phyloP scores from a whole-genome alignment of 371 early-diverging fungal genomes.

The Mucor ambiguus region DNA sequence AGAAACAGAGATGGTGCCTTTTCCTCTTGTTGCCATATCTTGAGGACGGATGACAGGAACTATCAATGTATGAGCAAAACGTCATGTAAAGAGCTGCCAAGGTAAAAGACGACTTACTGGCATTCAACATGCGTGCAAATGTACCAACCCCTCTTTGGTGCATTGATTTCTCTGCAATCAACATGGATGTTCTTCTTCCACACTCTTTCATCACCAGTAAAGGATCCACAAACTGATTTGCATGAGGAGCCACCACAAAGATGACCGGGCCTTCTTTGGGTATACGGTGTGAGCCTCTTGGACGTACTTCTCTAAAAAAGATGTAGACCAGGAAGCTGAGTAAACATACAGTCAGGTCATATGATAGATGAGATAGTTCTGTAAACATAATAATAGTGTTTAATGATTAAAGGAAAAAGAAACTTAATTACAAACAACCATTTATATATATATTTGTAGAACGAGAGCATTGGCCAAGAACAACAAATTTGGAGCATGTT shows the following conservation, averaged over 20 bases:
- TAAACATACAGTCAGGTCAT: constrained; percentile 58
- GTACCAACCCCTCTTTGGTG: constrained; percentile 78
- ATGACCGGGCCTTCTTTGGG: constrained; percentile 87
- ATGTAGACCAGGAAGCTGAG: constrained; percentile 64
- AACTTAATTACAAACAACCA: neutral
- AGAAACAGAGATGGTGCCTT: constrained; percentile 67
- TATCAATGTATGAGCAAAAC: neutral
- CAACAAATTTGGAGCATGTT: neutral
- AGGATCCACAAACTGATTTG: constrained; percentile 96
- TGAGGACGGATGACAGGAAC: constrained; percentile 92
- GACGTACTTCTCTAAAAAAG: constrained; percentile 87
- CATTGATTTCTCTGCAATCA: constrained; percentile 88
- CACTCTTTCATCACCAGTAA: constrained; percentile 78
- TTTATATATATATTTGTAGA: neutral
- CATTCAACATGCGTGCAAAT: constrained; percentile 69
- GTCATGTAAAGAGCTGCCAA: neutral
- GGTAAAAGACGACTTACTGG: constrained; percentile 45
- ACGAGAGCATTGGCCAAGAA: constrained; percentile 1
- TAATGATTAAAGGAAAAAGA: neutral
- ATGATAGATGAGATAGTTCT: constrained; percentile 18
- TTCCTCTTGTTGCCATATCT: constrained; percentile 74
- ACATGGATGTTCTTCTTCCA: constrained; percentile 75
- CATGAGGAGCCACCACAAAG: constrained; percentile 94
- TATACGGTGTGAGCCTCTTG: constrained; percentile 83
- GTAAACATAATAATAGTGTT: neutral